Percentiles rank a stretch among this genome's conserved stretches.
Conservation (phyloP, 2,329 filamentous ascomycete genomes). For the Pezicula rhizophila region DNA sequence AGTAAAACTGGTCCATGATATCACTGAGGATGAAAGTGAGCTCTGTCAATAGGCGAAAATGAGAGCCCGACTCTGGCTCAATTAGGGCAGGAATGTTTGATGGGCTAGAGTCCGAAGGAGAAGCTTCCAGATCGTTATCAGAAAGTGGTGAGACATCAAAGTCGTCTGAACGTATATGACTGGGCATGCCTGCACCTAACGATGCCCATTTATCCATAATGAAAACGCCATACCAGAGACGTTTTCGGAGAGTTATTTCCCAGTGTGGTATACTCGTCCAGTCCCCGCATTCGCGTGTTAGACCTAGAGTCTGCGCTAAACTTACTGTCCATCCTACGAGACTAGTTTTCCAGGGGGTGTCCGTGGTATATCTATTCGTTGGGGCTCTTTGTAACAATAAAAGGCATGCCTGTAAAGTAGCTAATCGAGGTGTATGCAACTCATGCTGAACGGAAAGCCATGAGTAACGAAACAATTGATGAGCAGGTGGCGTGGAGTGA, state of each 20-base stretch:
- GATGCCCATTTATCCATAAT: conserved; percentile 31
- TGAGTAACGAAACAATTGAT: conserved; percentile 26
- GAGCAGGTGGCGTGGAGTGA: conserved; percentile 24
- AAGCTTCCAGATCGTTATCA: conserved; percentile 20
- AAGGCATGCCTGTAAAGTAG: conserved; percentile 29
- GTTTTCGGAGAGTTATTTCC: conserved; percentile 27
- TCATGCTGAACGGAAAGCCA: conserved; percentile 27
- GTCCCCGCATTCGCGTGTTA: conserved; percentile 25
- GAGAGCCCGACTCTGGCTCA: conserved; percentile 18
- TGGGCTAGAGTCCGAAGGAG: conserved; percentile 10
- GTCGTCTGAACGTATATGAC: conserved; percentile 25
- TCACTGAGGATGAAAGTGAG: conserved; percentile 28
- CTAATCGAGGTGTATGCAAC: conserved; percentile 27
- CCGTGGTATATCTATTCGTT: conserved; percentile 27
- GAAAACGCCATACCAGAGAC: conserved; percentile 27
- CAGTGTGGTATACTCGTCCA: conserved; percentile 27
- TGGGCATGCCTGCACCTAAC: conserved; percentile 28
- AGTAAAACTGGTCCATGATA: conserved; percentile 27
- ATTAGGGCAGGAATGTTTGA: conserved; percentile 14
- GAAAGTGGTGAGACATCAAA: conserved; percentile 24
- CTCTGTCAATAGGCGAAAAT: conserved; percentile 24
- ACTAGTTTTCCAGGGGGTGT: conserved; percentile 29
- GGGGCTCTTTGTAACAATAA: conserved; percentile 28
- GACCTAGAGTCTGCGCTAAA: conserved; percentile 27
- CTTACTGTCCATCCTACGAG: conserved; percentile 28